A percentile compares a stretch with the other conserved stretches of the same genome.
Evolutionary conservation across 2,329 filamentous ascomycete species (phyloP).

Genomic region (Neonectria magnoliae): DNA sequence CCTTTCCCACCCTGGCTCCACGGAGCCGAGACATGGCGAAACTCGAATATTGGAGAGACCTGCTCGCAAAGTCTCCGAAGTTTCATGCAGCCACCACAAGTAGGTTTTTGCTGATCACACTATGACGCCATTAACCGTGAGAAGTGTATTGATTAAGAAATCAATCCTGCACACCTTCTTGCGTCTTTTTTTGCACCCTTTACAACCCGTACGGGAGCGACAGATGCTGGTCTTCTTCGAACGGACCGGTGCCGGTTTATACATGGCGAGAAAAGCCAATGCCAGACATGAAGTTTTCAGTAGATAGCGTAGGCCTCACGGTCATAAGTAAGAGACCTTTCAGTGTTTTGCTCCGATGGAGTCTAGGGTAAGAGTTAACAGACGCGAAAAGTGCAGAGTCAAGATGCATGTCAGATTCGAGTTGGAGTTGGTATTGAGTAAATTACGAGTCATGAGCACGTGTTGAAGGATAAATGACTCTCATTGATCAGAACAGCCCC

Average conservation of each 20-base stretch:
- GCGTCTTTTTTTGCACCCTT: slow-evolving; percentile 26
- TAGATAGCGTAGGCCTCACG: too few species aligned
- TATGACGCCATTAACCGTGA: background rate
- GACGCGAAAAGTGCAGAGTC: too few species aligned
- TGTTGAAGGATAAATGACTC: too few species aligned
- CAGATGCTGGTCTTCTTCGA: slow-evolving; percentile 37
- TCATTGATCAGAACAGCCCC: too few species aligned
- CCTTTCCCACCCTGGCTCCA: background rate
- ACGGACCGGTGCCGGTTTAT: slow-evolving; percentile 34
- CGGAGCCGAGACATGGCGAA: background rate
- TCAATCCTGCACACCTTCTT: slow-evolving; percentile 24
- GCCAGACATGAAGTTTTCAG: background rate
- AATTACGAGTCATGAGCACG: too few species aligned
- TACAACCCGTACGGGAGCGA: slow-evolving; percentile 34
- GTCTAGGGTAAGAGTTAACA: too few species aligned
- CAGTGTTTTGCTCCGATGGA: too few species aligned
- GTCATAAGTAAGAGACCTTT: too few species aligned
- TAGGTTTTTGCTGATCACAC: slow-evolving; percentile 28
- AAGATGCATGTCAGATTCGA: too few species aligned
- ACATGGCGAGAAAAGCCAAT: slow-evolving; percentile 26
- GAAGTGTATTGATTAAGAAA: background rate
- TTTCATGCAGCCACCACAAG: slow-evolving; percentile 21
- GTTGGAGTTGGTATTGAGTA: too few species aligned
- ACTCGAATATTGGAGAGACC: slow-evolving; percentile 9
- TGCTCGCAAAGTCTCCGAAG: slow-evolving; percentile 21